A percentile compares a stretch with the other conserved stretches of the same genome.
Conservation (phyloP, 2,329 filamentous ascomycete genomes). For the Spiromastix sp. region DNA sequence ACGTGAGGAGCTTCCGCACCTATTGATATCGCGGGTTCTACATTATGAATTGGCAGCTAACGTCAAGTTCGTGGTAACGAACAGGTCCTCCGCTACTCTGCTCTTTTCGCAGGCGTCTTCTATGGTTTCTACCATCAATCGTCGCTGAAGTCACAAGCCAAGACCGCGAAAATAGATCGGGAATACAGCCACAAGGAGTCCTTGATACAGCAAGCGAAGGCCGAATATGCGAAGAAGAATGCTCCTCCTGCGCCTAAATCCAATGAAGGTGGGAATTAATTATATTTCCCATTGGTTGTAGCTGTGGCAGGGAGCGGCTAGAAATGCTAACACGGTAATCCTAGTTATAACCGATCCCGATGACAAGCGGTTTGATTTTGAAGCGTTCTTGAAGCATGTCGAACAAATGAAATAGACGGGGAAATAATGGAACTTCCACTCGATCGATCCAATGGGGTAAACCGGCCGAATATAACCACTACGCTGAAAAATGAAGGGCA, state of each 20-base stretch:
- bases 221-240: constrained; percentile 75
- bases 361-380: constrained; percentile 87
- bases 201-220: constrained; percentile 87
- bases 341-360: constrained; percentile 64
- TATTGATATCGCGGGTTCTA: neutral
- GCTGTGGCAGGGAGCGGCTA: neutral
- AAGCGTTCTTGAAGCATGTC: constrained; percentile 58
- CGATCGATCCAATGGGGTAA: neutral
- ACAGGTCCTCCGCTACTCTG: constrained; percentile 93
- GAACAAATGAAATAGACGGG: constrained; percentile 26
- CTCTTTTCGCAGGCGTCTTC: constrained; percentile 80
- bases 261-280: constrained; percentile 24
- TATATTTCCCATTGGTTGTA: neutral
- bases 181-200: constrained; percentile 87
- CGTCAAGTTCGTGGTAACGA: too few species aligned
- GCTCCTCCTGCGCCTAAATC: constrained; percentile 36
- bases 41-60: neutral
- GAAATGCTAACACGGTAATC: neutral
- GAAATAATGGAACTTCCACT: too few species aligned
- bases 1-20: constrained; percentile 38
- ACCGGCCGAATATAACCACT: constrained; percentile 1
- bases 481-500: constrained; percentile 12
- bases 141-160: constrained; percentile 62
- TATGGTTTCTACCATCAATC: constrained; percentile 95
- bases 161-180: constrained; percentile 58